A percentile compares a stretch with the other conserved stretches of the same genome.
These are phyloP conservation scores for Moelleriella libera DNA, from an alignment of 2,329 filamentous ascomycete species.

Conservation along the genomic window DNA sequence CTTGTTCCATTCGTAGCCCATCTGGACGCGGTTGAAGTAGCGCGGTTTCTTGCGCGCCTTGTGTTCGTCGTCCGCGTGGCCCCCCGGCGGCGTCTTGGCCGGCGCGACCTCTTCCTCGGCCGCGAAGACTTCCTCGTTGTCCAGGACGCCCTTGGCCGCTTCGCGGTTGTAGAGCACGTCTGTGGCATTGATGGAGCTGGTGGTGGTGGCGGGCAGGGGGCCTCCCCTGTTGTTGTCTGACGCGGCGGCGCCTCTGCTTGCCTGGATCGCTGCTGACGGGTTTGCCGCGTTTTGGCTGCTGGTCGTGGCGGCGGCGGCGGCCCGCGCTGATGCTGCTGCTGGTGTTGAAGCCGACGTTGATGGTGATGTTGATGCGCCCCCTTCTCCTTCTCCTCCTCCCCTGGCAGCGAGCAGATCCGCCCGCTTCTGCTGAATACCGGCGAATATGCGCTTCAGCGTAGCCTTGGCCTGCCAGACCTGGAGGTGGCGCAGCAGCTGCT, in stretches of 20 bases:
- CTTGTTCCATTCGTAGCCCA: conserved; percentile 99
- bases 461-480: conserved; percentile 87
- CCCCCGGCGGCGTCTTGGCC: no score
- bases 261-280: no score
- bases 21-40: conserved; percentile 96
- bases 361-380: no score
- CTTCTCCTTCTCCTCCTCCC: no score
- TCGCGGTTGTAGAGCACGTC: conserved; percentile 86
- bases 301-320: neutral
- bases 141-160: conserved; percentile 76
- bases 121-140: conserved; percentile 92
- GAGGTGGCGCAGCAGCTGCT: conserved; percentile 73
- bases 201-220: neutral
- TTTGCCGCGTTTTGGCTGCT: neutral
- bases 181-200: conserved; percentile 54
- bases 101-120: conserved; percentile 65
- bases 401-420: conserved; percentile 1
- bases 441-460: conserved; percentile 63
- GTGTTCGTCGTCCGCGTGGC: conserved; percentile 72
- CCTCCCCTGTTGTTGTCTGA: neutral
- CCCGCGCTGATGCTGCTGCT: conserved; percentile 3
- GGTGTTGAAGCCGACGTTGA: neutral
- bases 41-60: conserved; percentile 81
- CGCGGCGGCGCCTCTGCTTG: neutral
- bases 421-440: conserved; percentile 39